Evolutionary conservation across 1,139 yeast species (phyloP).

Genomic region (Candida anutae): DNA sequence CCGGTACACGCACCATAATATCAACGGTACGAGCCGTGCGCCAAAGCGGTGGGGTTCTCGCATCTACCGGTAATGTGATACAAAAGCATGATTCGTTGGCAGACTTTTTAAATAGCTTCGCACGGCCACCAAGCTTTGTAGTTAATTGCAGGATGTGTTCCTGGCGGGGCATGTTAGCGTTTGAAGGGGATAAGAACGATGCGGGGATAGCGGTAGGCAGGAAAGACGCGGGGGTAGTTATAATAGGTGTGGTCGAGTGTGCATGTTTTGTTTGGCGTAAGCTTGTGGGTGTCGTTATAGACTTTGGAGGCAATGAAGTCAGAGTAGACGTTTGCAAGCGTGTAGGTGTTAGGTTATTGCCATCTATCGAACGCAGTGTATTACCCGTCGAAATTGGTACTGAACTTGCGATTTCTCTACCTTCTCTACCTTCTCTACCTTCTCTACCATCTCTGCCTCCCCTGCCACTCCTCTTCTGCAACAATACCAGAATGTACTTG

Average conservation of each 20-base stretch:
- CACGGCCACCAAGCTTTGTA: slow-evolving; percentile 14
- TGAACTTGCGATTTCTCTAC: slow-evolving; percentile 1
- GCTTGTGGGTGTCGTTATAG: slow-evolving; percentile 1
- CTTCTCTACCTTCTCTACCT: too few relatives aligned
- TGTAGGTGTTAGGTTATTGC: too few relatives aligned
- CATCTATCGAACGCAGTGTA: too few relatives aligned
- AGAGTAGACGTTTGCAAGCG: too few relatives aligned
- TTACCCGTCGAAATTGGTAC: too few relatives aligned
- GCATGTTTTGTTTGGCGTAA: not conserved
- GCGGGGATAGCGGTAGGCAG: not conserved
- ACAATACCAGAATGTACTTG: slow-evolving; percentile 47
- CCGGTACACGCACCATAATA: slow-evolving; percentile 11
- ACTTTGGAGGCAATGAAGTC: not conserved
- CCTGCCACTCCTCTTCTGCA: slow-evolving; percentile 53
- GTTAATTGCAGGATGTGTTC: slow-evolving; percentile 15
- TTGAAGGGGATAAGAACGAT: not conserved
- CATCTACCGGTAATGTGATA: slow-evolving; percentile 14
- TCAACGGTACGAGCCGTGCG: slow-evolving; percentile 8
- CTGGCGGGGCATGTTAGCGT: not conserved
- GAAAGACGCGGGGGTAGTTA: not conserved
- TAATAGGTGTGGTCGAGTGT: not conserved
- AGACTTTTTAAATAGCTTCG: slow-evolving; percentile 21
- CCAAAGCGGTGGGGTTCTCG: slow-evolving; percentile 10
- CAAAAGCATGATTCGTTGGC: slow-evolving; percentile 13
- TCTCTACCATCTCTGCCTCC: slow-evolving; percentile 33